Percentiles rank a stretch among this genome's conserved stretches.
phyloP scores from a whole-genome alignment of 2,329 filamentous ascomycete species.

The Trematosphaeria pertusa region DNA sequence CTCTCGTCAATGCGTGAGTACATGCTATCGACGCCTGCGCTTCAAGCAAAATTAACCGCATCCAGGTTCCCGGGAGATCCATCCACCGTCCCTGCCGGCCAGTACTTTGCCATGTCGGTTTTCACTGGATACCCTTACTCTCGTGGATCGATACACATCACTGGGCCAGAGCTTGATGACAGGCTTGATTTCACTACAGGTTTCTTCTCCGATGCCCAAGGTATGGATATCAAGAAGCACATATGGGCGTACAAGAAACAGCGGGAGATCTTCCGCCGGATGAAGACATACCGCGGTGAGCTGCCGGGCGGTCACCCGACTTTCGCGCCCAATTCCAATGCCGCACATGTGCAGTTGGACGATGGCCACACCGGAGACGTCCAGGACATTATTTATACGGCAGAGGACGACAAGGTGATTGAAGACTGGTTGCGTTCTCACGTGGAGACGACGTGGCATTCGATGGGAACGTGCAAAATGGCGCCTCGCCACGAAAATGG shows the following conservation, averaged over 20 bases:
- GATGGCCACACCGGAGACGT: constrained; percentile 36
- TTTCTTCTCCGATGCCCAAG: constrained; percentile 62
- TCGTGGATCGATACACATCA: constrained; percentile 67
- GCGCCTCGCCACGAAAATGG: constrained; percentile 26
- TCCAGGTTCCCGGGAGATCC: constrained; percentile 40
- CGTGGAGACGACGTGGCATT: constrained; percentile 49
- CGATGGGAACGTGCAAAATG: constrained; percentile 42
- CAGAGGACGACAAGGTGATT: constrained; percentile 58
- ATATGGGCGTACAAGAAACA: constrained; percentile 70
- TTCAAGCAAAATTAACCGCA: constrained; percentile 1
- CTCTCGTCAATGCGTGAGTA: constrained; percentile 45
- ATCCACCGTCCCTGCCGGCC: constrained; percentile 42
- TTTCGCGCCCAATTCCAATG: constrained; percentile 56
- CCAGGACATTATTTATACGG: constrained; percentile 55
- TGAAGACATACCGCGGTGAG: constrained; percentile 57
- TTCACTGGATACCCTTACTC: constrained; percentile 69
- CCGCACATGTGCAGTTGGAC: constrained; percentile 37
- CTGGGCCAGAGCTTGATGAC: constrained; percentile 52
- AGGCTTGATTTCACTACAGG: constrained; percentile 64
- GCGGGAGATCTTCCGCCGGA: constrained; percentile 67
- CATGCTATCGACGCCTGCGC: background rate
- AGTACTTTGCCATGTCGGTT: constrained; percentile 61
- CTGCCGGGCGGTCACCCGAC: constrained; percentile 46
- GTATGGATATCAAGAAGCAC: constrained; percentile 65
- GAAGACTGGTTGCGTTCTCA: constrained; percentile 51